Base-by-base conservation (phyloP, 805 yeast genomes). In the Sugiyamaella mastotermitis region DNA sequence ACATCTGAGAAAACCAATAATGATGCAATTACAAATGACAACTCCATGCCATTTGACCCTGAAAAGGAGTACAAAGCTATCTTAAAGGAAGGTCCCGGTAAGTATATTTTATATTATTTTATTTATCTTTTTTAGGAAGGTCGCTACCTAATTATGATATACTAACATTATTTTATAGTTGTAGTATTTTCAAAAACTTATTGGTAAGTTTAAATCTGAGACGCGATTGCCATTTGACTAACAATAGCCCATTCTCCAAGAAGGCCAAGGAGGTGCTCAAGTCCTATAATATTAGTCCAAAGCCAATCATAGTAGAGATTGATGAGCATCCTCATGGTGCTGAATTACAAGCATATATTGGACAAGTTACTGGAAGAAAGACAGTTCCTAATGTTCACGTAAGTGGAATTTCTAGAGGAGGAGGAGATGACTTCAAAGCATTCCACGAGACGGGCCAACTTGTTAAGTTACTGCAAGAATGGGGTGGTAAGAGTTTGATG, bases 341-440 rank as follows among this genome's bases (percentile, higher is more conserved):
- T 2, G 81, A 73, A 45, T 68, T 92, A 43, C 97, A 88, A 61
- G 73, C 66, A 13, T 80, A 81, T 58, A 69, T 92, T 37, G 80
- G 70, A 13, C 65, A 69, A 35, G 59, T 71, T 40, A 76, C 95
- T 3, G 94, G 92, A 5, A 76, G 96, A 50, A 63, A 63, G 20
- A 90, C 97, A 0, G 98, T 92, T 10, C 98, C 98, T 18, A 92
- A 92, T 56, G 73, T 92, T 15, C 68, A 85, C 38, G 73, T 90
- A 38, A 81, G 78, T 40, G 81, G 83, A 6, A 58, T 71, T 18
- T 79, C 90, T 33, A 71, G 83, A 48, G 98, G 98, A 27, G 98
- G 98, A 2, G 76, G 76, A 28, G 96, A 86, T 58, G 97, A 88
- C 40, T 75, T 92, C 57, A 66, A 60, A 18, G 68, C 63, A 23